Conservation (phyloP, 495 filamentous ascomycete genomes). For the Penicillium roqueforti region DNA sequence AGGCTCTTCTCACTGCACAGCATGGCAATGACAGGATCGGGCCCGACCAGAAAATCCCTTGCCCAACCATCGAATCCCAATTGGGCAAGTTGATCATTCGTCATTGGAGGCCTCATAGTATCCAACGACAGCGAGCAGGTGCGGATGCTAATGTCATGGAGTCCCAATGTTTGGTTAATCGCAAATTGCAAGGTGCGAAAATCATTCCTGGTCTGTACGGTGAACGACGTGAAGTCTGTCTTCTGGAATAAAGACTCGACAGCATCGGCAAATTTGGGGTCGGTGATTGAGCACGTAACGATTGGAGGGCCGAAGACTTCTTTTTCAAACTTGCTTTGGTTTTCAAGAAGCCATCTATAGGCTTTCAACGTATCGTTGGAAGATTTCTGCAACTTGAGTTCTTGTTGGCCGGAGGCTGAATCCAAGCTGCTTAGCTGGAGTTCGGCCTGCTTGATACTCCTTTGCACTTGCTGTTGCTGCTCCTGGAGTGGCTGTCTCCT, state of each 20-base stretch:
- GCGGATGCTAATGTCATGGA: slow-evolving; percentile 65
- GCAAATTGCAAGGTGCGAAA: slow-evolving; percentile 58
- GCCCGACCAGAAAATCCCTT: slow-evolving; percentile 71
- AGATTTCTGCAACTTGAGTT: slow-evolving; percentile 52
- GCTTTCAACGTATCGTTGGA: slow-evolving; percentile 61
- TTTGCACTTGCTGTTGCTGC: slow-evolving; percentile 22
- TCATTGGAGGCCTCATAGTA: slow-evolving; percentile 51
- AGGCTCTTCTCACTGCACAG: slow-evolving; percentile 66
- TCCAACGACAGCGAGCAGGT: slow-evolving; percentile 46
- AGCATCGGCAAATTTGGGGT: slow-evolving; percentile 65
- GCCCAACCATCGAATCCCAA: slow-evolving; percentile 78
- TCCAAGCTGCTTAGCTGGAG: slow-evolving; percentile 57
- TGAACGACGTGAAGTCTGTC: slow-evolving; percentile 68
- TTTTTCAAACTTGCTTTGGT: slow-evolving; percentile 69
- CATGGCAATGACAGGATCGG: slow-evolving; percentile 81
- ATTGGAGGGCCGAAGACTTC: slow-evolving; percentile 83
- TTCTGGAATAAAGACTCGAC: slow-evolving; percentile 67
- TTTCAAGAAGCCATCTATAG: slow-evolving; percentile 75
- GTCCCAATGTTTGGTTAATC: slow-evolving; percentile 44
- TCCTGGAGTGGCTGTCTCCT: slow-evolving; percentile 22
- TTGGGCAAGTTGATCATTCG: slow-evolving; percentile 47
- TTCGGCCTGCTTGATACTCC: slow-evolving; percentile 35
- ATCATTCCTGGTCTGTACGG: slow-evolving; percentile 66
- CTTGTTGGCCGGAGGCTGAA: slow-evolving; percentile 73
- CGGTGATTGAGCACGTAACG: slow-evolving; percentile 74